Evolutionary conservation across 495 filamentous ascomycete species (phyloP), one percentile per base, ranked within the genome.

Genomic region (Penicillium verhagenii): DNA sequence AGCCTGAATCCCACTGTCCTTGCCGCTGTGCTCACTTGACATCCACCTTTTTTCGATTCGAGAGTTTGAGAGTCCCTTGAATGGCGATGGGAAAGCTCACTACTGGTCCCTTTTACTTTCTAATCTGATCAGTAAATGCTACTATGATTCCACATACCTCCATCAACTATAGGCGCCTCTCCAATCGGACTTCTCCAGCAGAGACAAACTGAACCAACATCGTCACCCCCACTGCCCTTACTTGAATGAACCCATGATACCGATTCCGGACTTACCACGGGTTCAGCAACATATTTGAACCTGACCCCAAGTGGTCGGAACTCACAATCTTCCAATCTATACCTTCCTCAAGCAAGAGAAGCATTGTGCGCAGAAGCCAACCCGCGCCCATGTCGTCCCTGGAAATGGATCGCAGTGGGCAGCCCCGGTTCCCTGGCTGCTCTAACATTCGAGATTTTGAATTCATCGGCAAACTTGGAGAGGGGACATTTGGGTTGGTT

Each of bases 401-500:
- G 5, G 69, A 77, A 58, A 61, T 58, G 50, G 50, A 64, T 39
- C 50, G 57, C 46, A 54, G 78, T 72, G 77, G 74, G 54, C 54
- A 69, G 52, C 39, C 64, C 45, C 61, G 82, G 55, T 98, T 95
- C 65, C 73, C 75, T 45, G 94, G 94, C 25, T 96, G 92, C 74
- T 93, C 91, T 19, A 86, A 80, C 50, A 97, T 99, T 59, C 78
- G 75, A 42, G 87, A 94, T 51, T 99, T 96, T 67, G 90, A 96
- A 57, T 80, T 96, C 19, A 70, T 92, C 54, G 87, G 85, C 45
- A 99, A 99, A 75, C 82, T 99, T 46, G 94, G 94, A 57, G 95
- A 99, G 70, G 94, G 94, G 47, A 99, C 94, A 18, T 99, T 99
- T 73, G 94, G 93, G 88, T 92, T 67, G 53, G 82, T 64, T 7